Percentiles rank a stretch among this genome's conserved stretches.
Conservation (phyloP, 305 asterid species). For the Fraxinus dipetala region DNA sequence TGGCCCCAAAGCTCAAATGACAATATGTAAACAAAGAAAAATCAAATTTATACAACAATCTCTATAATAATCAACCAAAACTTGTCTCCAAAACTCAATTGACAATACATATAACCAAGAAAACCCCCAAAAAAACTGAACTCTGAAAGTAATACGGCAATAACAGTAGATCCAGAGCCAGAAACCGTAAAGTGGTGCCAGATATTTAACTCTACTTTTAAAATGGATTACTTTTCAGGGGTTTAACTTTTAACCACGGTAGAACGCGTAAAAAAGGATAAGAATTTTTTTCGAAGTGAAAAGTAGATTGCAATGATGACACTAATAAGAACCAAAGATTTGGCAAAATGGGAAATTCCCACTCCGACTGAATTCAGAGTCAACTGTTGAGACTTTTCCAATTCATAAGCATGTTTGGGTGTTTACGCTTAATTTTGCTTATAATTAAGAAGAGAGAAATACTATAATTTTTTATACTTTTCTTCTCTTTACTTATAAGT, state of each 20-base stretch:
- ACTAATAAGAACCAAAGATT: neutral
- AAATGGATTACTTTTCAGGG: neutral
- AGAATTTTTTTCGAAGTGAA: slow-evolving; percentile 12
- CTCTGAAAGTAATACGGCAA: slow-evolving; percentile 20
- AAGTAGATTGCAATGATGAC: slow-evolving; percentile 1
- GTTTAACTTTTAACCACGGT: neutral
- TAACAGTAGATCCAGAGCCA: slow-evolving; percentile 35
- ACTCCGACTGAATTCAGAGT: slow-evolving; percentile 18
- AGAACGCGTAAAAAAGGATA: neutral
- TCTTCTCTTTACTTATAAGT: neutral
- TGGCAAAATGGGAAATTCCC: neutral
- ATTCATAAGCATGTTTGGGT: neutral
- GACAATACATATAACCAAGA: neutral
- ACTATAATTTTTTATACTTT: too few relatives aligned
- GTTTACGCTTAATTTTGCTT: neutral
- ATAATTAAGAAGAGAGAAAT: neutral
- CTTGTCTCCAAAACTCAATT: neutral
- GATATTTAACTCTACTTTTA: slow-evolving; percentile 23
- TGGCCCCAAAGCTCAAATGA: neutral
- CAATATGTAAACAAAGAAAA: neutral
- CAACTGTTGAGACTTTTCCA: slow-evolving; percentile 3
- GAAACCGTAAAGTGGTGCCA: slow-evolving; percentile 41
- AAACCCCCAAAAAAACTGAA: slow-evolving; percentile 15
- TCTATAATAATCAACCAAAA: neutral
- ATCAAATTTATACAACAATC: neutral